Evolutionary conservation across 2,329 filamentous ascomycete species (phyloP).

Genomic region (Fusarium goolgardi): DNA sequence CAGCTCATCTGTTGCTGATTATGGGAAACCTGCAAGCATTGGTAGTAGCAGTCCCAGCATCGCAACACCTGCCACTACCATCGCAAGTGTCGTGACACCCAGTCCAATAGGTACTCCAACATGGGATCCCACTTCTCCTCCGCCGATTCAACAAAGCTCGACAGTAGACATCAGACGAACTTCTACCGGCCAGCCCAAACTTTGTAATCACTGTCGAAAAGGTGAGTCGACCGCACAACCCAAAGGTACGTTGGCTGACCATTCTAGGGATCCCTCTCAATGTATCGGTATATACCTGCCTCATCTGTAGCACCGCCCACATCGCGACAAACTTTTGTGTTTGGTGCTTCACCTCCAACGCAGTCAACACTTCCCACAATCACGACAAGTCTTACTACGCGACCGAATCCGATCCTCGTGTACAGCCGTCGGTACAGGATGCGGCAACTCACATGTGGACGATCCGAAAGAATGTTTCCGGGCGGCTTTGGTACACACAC

Average conservation of each 20-base stretch:
- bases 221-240: not conserved
- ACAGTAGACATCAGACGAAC: conserved; percentile 1
- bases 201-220: conserved; percentile 42
- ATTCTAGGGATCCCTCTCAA: conserved; percentile 39
- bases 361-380: conserved; percentile 37
- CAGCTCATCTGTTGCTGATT: conserved; percentile 2
- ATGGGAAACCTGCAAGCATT: conserved; percentile 25
- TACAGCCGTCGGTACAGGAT: conserved; percentile 32
- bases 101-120: conserved; percentile 9
- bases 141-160: conserved; percentile 3
- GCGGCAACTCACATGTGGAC: conserved; percentile 42
- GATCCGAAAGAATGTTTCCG: conserved; percentile 44
- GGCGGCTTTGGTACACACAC: conserved; percentile 46
- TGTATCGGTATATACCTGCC: conserved; percentile 45
- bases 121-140: conserved; percentile 14
- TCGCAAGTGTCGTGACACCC: conserved; percentile 22
- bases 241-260: not conserved
- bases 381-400: conserved; percentile 46
- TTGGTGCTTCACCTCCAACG: conserved; percentile 46
- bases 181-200: conserved; percentile 14
- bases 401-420: conserved; percentile 44
- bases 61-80: conserved; percentile 21
- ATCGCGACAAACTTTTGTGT: conserved; percentile 42
- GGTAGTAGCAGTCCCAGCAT: conserved; percentile 25
- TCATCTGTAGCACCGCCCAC: conserved; percentile 46